These are phyloP conservation scores for Ogataea siamensis DNA, from an alignment of 805 yeast genomes.

Conservation along the genomic window DNA sequence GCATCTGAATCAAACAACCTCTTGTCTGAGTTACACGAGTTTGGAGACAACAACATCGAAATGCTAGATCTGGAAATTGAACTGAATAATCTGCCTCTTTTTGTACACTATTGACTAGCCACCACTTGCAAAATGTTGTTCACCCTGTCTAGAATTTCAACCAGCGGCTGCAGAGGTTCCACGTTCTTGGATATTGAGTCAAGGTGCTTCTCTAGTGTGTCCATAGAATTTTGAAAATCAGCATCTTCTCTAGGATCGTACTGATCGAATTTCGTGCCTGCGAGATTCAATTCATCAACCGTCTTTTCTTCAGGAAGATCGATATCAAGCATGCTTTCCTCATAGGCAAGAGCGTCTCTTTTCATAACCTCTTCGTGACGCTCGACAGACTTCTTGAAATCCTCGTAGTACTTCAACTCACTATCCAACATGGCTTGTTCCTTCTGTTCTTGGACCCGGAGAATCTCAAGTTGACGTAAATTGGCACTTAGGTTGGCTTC, in stretches of 20 bases:
- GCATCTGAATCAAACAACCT: constrained; percentile 54
- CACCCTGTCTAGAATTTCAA: constrained; percentile 18
- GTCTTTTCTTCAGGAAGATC: constrained; percentile 1
- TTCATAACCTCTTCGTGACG: constrained; percentile 17
- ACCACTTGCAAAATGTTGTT: constrained; percentile 21
- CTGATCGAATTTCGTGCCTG: neutral
- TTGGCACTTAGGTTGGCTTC: constrained; percentile 28
- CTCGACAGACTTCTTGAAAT: constrained; percentile 19
- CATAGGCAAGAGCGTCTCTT: constrained; percentile 14
- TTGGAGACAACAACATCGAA: constrained; percentile 11
- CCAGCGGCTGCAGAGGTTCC: constrained; percentile 18
- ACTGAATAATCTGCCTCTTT: constrained; percentile 21
- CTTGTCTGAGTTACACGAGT: constrained; percentile 26
- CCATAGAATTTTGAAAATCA: constrained; percentile 13
- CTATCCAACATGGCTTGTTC: constrained; percentile 21
- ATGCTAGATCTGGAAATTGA: constrained; percentile 13
- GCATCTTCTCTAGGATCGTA: constrained; percentile 20
- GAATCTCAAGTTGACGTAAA: constrained; percentile 26
- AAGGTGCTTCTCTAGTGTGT: constrained; percentile 14
- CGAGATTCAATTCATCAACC: constrained; percentile 7
- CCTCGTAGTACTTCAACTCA: constrained; percentile 22
- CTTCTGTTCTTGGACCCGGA: constrained; percentile 22
- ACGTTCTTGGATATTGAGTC: constrained; percentile 19
- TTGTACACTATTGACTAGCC: constrained; percentile 17
- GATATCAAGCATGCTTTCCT: constrained; percentile 8